Evolutionary conservation across 352 stramenopile genomes (phyloP).

Genomic region (Halophytophthora polymorphica): DNA sequence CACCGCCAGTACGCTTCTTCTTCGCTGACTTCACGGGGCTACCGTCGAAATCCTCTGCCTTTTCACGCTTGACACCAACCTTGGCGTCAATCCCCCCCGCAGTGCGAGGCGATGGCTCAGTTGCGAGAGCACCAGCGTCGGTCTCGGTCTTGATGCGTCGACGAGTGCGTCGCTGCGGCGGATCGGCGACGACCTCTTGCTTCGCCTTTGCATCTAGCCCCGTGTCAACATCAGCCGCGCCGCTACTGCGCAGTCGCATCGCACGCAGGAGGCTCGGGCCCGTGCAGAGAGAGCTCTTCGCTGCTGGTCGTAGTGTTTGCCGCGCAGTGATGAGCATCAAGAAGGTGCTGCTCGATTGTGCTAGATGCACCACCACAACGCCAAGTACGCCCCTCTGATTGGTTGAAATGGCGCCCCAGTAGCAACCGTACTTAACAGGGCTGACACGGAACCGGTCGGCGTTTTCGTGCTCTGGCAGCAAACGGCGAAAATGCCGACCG

Average conservation of each 20-base stretch:
- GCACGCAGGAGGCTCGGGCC: background rate
- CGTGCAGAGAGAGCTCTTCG: background rate
- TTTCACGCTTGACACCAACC: slow-evolving; percentile 22
- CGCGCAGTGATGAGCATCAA: slow-evolving; percentile 15
- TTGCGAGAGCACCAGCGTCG: background rate
- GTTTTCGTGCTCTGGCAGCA: background rate
- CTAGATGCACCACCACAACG: slow-evolving; percentile 18
- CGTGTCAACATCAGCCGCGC: background rate
- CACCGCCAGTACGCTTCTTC: slow-evolving; percentile 13
- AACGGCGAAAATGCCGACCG: slow-evolving; percentile 56
- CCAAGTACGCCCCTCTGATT: background rate
- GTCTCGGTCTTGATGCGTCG: slow-evolving; percentile 6
- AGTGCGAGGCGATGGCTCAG: background rate
- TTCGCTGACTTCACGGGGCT: slow-evolving; percentile 9
- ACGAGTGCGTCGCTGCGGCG: background rate
- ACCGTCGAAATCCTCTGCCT: slow-evolving; percentile 11
- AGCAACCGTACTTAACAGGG: too few species aligned
- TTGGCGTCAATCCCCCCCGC: background rate
- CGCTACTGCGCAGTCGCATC: slow-evolving; percentile 40
- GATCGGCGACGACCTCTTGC: slow-evolving; percentile 6
- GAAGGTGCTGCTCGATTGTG: too few species aligned
- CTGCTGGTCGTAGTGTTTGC: background rate
- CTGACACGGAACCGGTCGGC: too few species aligned
- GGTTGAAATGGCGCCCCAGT: too few species aligned
- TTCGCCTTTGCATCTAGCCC: slow-evolving; percentile 10